Evolutionary conservation across 371 early-diverging fungal genomes (phyloP).

Genomic region (Umbelopsis sp.): DNA sequence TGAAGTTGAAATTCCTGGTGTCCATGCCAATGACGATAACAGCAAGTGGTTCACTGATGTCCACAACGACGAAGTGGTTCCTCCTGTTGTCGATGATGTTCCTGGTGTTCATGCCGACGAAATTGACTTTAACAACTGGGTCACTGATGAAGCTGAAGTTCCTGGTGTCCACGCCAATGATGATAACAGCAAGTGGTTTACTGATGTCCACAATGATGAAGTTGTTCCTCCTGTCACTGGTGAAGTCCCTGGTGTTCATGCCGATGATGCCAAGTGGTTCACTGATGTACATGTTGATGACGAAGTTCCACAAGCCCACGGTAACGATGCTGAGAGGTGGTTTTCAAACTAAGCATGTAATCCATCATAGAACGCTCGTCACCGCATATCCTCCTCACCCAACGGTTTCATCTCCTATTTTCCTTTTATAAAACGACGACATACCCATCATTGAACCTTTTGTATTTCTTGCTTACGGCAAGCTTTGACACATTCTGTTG

Average conservation of each 20-base stretch:
- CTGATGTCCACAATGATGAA: conserved; percentile 12
- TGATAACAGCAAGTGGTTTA: not conserved
- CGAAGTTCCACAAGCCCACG: not conserved
- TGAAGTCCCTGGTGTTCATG: not conserved
- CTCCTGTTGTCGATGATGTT: not conserved
- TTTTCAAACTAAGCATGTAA: not conserved
- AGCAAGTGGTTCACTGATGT: not conserved
- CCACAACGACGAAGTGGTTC: not conserved
- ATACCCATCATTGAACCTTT: conserved; percentile 12
- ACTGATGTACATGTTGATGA: not conserved
- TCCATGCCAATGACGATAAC: too few relatives aligned
- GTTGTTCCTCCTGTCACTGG: not conserved
- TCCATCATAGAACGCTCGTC: too few relatives aligned
- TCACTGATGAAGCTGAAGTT: not conserved
- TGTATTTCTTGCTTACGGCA: not conserved
- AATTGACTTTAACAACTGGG: not conserved
- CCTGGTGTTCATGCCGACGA: not conserved
- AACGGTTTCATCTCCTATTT: not conserved
- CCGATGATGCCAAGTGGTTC: not conserved
- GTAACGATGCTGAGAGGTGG: conserved; percentile 1
- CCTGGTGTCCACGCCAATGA: not conserved
- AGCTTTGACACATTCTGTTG: not conserved
- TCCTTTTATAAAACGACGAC: not conserved
- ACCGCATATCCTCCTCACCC: not conserved
- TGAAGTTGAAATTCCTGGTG: too few relatives aligned